Percentiles rank a stretch among this genome's conserved stretches.
These are phyloP conservation scores for Blastomyces parvus DNA, from an alignment of 2,329 filamentous ascomycete species.

Conservation along the genomic window DNA sequence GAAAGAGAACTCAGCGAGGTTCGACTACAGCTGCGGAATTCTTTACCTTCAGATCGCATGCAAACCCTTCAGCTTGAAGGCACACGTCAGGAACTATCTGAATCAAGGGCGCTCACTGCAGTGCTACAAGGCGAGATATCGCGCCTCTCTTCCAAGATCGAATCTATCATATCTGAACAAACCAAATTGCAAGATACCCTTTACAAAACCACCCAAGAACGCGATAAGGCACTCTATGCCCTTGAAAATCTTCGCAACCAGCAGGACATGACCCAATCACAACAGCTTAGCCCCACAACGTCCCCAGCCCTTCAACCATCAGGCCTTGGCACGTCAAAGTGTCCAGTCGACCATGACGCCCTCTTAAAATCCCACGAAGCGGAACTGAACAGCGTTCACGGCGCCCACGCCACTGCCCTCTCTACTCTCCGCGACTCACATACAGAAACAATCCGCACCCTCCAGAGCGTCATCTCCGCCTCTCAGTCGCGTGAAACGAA, in stretches of 20 bases:
- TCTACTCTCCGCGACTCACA: conserved; percentile 31
- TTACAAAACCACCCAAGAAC: conserved; percentile 24
- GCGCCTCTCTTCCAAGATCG: conserved; percentile 26
- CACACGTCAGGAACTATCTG: conserved; percentile 29
- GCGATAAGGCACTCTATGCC: conserved; percentile 25
- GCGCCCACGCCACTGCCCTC: conserved; percentile 29
- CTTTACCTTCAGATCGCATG: conserved; percentile 22
- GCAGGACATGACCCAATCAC: conserved; percentile 15
- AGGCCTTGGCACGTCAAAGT: neutral
- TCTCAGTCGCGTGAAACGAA: conserved; percentile 29
- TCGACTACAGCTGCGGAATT: conserved; percentile 25
- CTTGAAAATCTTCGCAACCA: conserved; percentile 24
- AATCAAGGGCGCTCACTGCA: conserved; percentile 30
- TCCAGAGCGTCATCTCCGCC: conserved; percentile 26
- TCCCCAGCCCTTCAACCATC: conserved; percentile 20
- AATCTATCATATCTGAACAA: conserved; percentile 28
- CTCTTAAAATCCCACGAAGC: conserved; percentile 28
- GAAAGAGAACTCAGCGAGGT: conserved; percentile 25
- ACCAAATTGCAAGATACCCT: conserved; percentile 26
- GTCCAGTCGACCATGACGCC: conserved; percentile 12
- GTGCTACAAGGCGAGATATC: conserved; percentile 33
- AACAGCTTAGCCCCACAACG: conserved; percentile 26
- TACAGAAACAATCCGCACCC: conserved; percentile 28
- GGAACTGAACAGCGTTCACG: conserved; percentile 29
- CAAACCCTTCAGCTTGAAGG: conserved; percentile 28